These are phyloP conservation scores for Penicillium crustosum DNA, from an alignment of 2,329 filamentous ascomycete genomes.

Conservation along the genomic window DNA sequence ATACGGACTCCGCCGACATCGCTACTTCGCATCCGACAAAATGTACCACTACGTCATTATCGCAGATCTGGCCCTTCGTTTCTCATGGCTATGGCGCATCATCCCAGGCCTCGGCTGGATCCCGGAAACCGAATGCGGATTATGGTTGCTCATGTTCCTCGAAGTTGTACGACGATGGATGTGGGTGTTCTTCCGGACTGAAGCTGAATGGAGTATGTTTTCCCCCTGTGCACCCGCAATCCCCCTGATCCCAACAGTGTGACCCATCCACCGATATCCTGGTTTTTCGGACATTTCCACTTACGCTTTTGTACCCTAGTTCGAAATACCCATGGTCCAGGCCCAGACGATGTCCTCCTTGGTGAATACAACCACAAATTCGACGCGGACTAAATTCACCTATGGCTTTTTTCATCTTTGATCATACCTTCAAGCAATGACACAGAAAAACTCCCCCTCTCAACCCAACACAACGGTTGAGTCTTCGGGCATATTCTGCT, in stretches of 20 bases:
- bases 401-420: slow-evolving; percentile 9
- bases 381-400: slow-evolving; percentile 54
- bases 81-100: slow-evolving; percentile 88
- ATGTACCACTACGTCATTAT: slow-evolving; percentile 81
- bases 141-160: slow-evolving; percentile 82
- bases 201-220: slow-evolving; percentile 81
- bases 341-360: slow-evolving; percentile 69
- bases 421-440: slow-evolving; percentile 13
- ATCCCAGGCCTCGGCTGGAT: slow-evolving; percentile 79
- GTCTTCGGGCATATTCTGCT: neutral
- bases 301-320: slow-evolving; percentile 38
- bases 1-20: slow-evolving; percentile 72
- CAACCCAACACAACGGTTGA: neutral
- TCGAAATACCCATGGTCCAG: slow-evolving; percentile 56
- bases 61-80: slow-evolving; percentile 77
- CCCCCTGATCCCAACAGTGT: neutral
- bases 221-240: neutral
- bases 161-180: slow-evolving; percentile 90
- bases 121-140: slow-evolving; percentile 80
- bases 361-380: slow-evolving; percentile 69
- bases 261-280: neutral
- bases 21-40: slow-evolving; percentile 68
- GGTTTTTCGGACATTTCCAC: slow-evolving; percentile 1
- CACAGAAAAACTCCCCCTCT: slow-evolving; percentile 16
- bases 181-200: slow-evolving; percentile 94